Percentiles rank a stretch among this genome's conserved stretches.
phyloP scores from a whole-genome alignment of 768 basidiomycete genomes.

The Gautieria morchelliformis region DNA sequence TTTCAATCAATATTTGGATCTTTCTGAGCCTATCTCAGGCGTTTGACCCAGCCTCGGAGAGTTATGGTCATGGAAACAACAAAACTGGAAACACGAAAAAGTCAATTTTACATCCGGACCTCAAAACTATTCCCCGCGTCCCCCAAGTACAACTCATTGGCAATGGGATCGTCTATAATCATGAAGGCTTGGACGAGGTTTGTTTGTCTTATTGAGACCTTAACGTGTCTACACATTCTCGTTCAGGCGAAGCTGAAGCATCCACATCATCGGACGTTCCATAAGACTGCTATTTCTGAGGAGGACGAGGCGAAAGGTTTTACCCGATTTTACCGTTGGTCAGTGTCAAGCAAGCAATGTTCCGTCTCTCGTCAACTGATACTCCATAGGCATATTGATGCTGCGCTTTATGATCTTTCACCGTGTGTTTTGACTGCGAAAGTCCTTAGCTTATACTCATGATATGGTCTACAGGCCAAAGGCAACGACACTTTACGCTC shows the following conservation, averaged over 20 bases:
- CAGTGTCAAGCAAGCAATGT: constrained; percentile 1
- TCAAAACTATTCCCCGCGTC: constrained; percentile 82
- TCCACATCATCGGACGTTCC: constrained; percentile 78
- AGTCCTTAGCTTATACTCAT: neutral
- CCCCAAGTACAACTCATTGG: constrained; percentile 92
- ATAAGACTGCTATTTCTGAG: constrained; percentile 63
- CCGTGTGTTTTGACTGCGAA: constrained; percentile 24
- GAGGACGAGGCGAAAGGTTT: constrained; percentile 70
- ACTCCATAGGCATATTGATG: constrained; percentile 61
- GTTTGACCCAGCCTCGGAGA: constrained; percentile 57
- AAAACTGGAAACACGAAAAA: constrained; percentile 65
- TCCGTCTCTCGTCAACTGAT: neutral
- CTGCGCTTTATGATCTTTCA: constrained; percentile 66
- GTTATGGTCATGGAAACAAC: constrained; percentile 84
- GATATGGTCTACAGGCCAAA: constrained; percentile 34
- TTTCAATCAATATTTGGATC: neutral
- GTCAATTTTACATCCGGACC: constrained; percentile 80
- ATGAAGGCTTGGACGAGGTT: constrained; percentile 65
- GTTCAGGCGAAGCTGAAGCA: constrained; percentile 64
- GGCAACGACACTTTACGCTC: constrained; percentile 78
- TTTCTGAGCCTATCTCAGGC: constrained; percentile 34
- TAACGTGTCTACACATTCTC: neutral
- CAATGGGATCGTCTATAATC: constrained; percentile 70
- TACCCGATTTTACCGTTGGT: constrained; percentile 86
- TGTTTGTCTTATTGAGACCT: constrained; percentile 3